Evolutionary conservation across 1,284 basidiomycete species (phyloP).

Genomic region (Pseudozyma flocculosa): DNA sequence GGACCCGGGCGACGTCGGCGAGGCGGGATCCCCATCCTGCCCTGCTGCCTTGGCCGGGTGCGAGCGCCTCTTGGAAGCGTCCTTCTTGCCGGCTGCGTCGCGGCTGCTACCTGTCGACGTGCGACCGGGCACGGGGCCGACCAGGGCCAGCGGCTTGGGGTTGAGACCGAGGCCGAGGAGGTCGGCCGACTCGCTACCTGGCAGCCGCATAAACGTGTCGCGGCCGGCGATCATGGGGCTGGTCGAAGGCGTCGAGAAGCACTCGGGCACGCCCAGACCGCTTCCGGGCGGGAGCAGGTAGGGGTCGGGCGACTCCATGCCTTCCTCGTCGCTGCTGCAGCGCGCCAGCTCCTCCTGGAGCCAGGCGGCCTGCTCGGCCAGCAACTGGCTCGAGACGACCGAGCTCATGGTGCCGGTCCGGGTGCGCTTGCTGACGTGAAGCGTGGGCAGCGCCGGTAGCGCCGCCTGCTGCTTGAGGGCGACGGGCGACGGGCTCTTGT

Average conservation of each 20-base stretch:
- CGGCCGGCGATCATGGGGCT: slow-evolving; percentile 11
- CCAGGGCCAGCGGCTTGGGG: neutral
- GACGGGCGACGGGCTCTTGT: neutral
- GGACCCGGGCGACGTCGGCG: too few species aligned
- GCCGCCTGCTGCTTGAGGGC: neutral
- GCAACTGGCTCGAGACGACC: neutral
- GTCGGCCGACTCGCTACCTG: slow-evolving; percentile 1
- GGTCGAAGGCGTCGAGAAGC: slow-evolving; percentile 21
- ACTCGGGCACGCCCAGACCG: slow-evolving; percentile 7
- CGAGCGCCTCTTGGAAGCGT: too few species aligned
- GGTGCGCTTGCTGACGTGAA: neutral
- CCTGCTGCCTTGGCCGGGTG: too few species aligned
- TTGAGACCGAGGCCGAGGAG: slow-evolving; percentile 28
- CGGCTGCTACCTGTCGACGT: too few species aligned
- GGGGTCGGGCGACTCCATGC: slow-evolving; percentile 1
- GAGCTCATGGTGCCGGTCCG: too few species aligned
- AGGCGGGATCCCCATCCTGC: too few species aligned
- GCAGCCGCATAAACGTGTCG: slow-evolving; percentile 6
- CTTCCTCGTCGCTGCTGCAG: slow-evolving; percentile 20
- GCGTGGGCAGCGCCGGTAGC: neutral
- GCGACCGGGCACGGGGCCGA: too few species aligned
- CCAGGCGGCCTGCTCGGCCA: slow-evolving; percentile 29
- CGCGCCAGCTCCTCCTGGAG: slow-evolving; percentile 30
- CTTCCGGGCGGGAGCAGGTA: neutral
- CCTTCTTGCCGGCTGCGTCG: too few species aligned